Conservation (phyloP, 768 basidiomycete genomes). For the Lanmaoa pseudosensibilis region DNA sequence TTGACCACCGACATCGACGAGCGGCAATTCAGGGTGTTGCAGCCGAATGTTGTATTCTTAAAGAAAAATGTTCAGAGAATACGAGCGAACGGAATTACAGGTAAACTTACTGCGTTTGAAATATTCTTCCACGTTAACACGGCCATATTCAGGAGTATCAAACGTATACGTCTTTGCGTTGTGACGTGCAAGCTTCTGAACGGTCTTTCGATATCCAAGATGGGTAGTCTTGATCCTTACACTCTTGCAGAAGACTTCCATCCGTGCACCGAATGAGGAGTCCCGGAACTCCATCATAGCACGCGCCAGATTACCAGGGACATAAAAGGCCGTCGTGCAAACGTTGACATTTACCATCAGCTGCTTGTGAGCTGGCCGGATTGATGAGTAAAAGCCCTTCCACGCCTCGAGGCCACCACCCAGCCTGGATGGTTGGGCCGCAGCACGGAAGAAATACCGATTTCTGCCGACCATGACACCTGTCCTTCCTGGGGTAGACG, state of each 20-base stretch:
- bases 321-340: slow-evolving; percentile 52
- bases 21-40: slow-evolving; percentile 40
- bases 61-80: neutral
- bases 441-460: slow-evolving; percentile 49
- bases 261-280: slow-evolving; percentile 58
- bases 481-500: slow-evolving; percentile 44
- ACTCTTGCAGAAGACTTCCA: slow-evolving; percentile 61
- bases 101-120: slow-evolving; percentile 44
- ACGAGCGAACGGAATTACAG: neutral
- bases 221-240: slow-evolving; percentile 67
- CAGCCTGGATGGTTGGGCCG: slow-evolving; percentile 32
- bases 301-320: slow-evolving; percentile 42
- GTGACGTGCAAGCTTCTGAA: slow-evolving; percentile 51
- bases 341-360: slow-evolving; percentile 56
- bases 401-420: slow-evolving; percentile 58
- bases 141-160: slow-evolving; percentile 39
- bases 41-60: slow-evolving; percentile 46
- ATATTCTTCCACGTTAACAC: slow-evolving; percentile 48
- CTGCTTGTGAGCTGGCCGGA: slow-evolving; percentile 42
- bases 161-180: slow-evolving; percentile 43
- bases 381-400: slow-evolving; percentile 51
- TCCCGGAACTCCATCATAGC: slow-evolving; percentile 43
- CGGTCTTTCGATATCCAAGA: slow-evolving; percentile 72
- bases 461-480: slow-evolving; percentile 55
- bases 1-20: slow-evolving; percentile 49